Base-by-base conservation (phyloP, 805 yeast species). In the Yamadazyma philogaea region DNA sequence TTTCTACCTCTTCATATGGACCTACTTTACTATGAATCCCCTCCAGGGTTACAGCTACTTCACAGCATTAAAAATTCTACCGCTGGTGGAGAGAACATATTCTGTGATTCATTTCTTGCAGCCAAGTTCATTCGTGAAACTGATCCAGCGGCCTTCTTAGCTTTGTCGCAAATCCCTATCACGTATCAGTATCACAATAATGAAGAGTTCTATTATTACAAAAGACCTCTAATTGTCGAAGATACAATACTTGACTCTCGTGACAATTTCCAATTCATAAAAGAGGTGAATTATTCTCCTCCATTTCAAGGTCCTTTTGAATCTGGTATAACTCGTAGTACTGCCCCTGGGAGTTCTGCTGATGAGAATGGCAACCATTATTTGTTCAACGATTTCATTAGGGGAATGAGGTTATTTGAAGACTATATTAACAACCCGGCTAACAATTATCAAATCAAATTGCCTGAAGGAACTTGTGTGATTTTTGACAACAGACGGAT, bases 281-380 rank as follows among this genome's bases (percentile, higher is more conserved):
- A 74, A 50, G 81, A 75, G 40, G 76, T 84, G 15, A 83, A 82
- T 55, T 85, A 84, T 59, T 80, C 91, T 0, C 93, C 95, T 2
- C 91, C 90, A 8, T 84, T 83, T 65, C 95, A 85, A 55, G 91
- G 86, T 0, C 91, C 91, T 1, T 77, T 80, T 44, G 87, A 83
- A 48, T 63, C 62, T 42, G 81, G 80, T 15, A 72, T 77, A n/a
- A 68, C 71, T 14, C 62, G 61, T 11, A 27, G 34, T 21, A 26
- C 35, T 6, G 50, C 4, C n/a, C 37, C 48, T 16, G 36, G 37
- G 12, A 34, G 37, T 18, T 39, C 50, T 8, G 69, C 65, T 6
- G 66, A 60, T 12, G 73, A 70, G 28, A 50, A 63, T 15, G 66
- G 70, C 6, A 71, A 70, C 40, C 49, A 72, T 32, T 61, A 65